Evolutionary conservation across 176 grass and related monocot genomes (phyloP).

Genomic region (Juncus inflexus): DNA sequence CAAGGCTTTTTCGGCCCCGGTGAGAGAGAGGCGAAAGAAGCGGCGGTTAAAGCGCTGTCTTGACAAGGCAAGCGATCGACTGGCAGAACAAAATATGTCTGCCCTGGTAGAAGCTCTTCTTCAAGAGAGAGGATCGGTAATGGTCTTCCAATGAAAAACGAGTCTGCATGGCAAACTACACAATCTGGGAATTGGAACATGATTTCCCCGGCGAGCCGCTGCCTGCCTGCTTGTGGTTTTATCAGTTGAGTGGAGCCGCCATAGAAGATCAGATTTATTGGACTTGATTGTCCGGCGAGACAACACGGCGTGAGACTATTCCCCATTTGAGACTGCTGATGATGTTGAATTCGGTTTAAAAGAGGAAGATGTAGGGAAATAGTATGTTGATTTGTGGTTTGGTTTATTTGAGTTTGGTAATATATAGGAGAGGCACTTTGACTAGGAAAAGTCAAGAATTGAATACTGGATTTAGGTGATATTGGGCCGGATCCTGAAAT

Average conservation of each 20-base stretch:
- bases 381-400: background rate
- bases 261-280: conserved; percentile 52
- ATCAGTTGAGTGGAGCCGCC: conserved; percentile 27
- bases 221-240: background rate
- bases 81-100: conserved; percentile 62
- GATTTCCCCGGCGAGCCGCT: conserved; percentile 38
- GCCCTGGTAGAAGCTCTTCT: conserved; percentile 40
- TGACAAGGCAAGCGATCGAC: conserved; percentile 42
- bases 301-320: conserved; percentile 2
- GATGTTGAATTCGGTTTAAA: background rate
- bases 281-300: background rate
- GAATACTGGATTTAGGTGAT: conserved; percentile 5
- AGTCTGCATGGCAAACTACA: conserved; percentile 58
- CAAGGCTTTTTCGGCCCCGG: background rate
- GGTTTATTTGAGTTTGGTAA: background rate
- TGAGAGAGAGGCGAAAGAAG: conserved; percentile 40
- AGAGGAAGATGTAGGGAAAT: background rate
- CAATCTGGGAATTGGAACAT: conserved; percentile 39
- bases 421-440: conserved; percentile 25
- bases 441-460: conserved; percentile 25
- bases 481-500: conserved; percentile 14
- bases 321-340: conserved; percentile 11
- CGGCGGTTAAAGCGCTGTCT: conserved; percentile 30
- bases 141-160: conserved; percentile 52
- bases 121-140: conserved; percentile 43